Percentiles rank a stretch among this genome's conserved stretches.
phyloP scores from a whole-genome alignment of 192 early-diverging fungal species.

The Powellomyces hirtus region DNA sequence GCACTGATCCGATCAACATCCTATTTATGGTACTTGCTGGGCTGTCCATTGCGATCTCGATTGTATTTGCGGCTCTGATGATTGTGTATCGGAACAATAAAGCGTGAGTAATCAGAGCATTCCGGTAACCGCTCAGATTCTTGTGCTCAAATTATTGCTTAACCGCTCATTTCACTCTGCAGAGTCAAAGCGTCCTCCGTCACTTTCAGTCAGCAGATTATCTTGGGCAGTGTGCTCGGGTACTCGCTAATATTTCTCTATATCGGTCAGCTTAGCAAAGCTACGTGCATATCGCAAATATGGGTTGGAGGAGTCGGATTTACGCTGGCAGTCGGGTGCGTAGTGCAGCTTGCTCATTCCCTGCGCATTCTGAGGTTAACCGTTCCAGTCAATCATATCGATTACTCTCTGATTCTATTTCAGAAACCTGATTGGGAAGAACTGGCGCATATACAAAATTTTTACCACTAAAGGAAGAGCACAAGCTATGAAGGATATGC shows the following conservation, averaged over 20 bases:
- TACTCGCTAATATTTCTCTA: constrained; percentile 18
- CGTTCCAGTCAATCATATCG: too few species aligned
- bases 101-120: not conserved
- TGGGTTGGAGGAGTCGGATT: constrained; percentile 24
- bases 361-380: not conserved
- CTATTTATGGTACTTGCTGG: constrained; percentile 1
- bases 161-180: not conserved
- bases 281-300: constrained; percentile 17
- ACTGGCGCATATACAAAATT: constrained; percentile 19
- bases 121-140: not conserved
- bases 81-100: not conserved
- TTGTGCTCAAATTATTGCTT: too few species aligned
- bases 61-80: not conserved
- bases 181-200: constrained; percentile 17
- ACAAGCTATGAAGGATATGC: constrained; percentile 1
- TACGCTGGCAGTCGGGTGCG: constrained; percentile 19
- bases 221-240: constrained; percentile 1
- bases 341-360: not conserved
- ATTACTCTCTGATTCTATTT: not conserved
- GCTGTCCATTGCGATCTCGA: not conserved
- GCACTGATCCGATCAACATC: not conserved
- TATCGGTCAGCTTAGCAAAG: constrained; percentile 8
- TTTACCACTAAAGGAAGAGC: constrained; percentile 1
- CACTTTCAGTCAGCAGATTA: constrained; percentile 11
- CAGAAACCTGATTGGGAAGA: constrained; percentile 23